Base-by-base conservation (phyloP, 192 early-diverging fungal species). In the Gaertneriomyces semiglobifer region DNA sequence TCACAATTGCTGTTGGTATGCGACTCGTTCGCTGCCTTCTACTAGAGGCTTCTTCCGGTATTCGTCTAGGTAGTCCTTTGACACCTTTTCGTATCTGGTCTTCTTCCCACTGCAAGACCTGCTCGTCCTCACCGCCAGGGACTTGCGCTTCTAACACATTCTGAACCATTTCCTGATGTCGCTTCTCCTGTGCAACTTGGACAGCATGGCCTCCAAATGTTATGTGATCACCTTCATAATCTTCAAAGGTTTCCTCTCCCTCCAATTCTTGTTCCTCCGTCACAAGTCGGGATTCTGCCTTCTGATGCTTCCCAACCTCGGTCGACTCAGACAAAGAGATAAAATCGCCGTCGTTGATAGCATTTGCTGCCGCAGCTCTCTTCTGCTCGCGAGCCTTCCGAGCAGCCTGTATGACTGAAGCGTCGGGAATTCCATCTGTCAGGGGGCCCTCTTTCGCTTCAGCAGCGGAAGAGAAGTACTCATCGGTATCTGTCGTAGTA, bases 161-260 rank as follows among this genome's bases (percentile, higher is more conserved):
- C 8, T 52, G 58, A 9, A 53, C 59, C 19, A 73, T 51, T 33
- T 78, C 76, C 53, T 70, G 38, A 38, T 74, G 40, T 33, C 66
- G 46, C 6, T 62, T 25, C 50, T 41, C 44, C 43, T 74, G 66
- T 25, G 61, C 66, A 58, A 77, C 58, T 45, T 70, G 52, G 4
- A 77, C 72, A 9, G 75, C 72, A 38, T 16, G 58, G 43, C 18
- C 42, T 25, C 78, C 75, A 61, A 80, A 77, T 10, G 60, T 48
- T 39, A 80, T 63, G 39, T 44, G 63, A 58, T 77, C 60, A 8
- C 66, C 61, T 42, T 74, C 65, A 53, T 80, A 77, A 47, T 80
- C 78, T n/a, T 77, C 72, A 60, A 77, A 80, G 8, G 69, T 33
- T 52, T 76, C 74, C 40, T 73, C 71, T 8, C 68, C 74, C 16